Base-by-base conservation (phyloP, 257 asterid species). In the Euphrasia confusa region DNA sequence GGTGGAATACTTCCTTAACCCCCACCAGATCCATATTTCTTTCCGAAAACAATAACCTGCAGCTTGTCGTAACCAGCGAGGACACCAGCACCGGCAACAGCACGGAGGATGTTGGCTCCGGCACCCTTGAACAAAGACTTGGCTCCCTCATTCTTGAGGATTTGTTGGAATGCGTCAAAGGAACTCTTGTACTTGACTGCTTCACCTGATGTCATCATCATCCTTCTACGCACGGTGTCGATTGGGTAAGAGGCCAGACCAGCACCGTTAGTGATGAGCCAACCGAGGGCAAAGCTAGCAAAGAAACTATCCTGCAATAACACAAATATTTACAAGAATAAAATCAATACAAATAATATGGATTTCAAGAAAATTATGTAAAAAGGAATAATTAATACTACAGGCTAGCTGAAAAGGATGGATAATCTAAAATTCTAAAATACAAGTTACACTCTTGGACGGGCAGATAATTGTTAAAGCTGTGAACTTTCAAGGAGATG, bases 101-200 rank as follows among this genome's bases (percentile, higher is more conserved):
- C 58, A 53, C 58, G 58, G 7, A 53, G 58, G 14, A 53, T 53
- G 33, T 53, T 53, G 32, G 58, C 58, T 21, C 58, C 58, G 10
- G 58, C 58, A 53, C 58, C 58, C 58, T 53, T 53, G 58, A 53
- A 53, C 58, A 53, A 3, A 18, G 58, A 53, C n/a, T 53, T 53
- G 58, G 58, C 35, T 8, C 58, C 58, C 58, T 53, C 58, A 0
- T 53, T 53, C 33, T 53, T 53, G 10, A 53, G 58, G 33, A 53
- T 53, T 24, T 53, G 58, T 4, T 28, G 12, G 27, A 53, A 53
- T 9, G 58, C 58, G 2, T 53, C 58, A 7, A 53, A 13, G 10
- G 58, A 53, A 14, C 58, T 53, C 58, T 53, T 53, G 58, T 53
- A 53, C 58, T 53, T 53, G 33, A 53, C 58, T 2, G 58, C 58